Conservation (phyloP, 2,329 filamentous ascomycete genomes). For the Aspergillus phoenicis region DNA sequence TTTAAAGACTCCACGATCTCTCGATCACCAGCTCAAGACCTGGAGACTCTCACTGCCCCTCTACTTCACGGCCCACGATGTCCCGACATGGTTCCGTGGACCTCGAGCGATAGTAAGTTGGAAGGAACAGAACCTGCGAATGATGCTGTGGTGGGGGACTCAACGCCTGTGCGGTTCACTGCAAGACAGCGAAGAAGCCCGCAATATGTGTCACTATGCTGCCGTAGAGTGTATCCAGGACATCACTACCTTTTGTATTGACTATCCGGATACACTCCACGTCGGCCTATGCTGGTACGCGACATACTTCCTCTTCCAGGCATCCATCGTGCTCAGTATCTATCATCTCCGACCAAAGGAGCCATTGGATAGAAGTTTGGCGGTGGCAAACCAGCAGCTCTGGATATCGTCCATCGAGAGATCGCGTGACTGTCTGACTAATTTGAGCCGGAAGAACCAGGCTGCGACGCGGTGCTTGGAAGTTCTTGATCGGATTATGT, state of each 20-base stretch:
- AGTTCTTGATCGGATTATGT: slow-evolving; percentile 17
- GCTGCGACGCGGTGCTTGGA: slow-evolving; percentile 20
- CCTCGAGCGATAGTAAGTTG: slow-evolving; percentile 24
- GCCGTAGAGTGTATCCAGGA: slow-evolving; percentile 25
- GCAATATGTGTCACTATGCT: slow-evolving; percentile 21
- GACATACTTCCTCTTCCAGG: slow-evolving; percentile 29
- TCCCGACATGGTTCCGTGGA: slow-evolving; percentile 24
- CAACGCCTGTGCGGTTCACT: slow-evolving; percentile 13
- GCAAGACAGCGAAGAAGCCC: slow-evolving; percentile 20
- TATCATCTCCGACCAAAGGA: slow-evolving; percentile 12
- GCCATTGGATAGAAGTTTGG: background rate
- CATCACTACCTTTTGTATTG: slow-evolving; percentile 20
- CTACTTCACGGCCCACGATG: slow-evolving; percentile 19
- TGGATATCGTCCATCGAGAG: slow-evolving; percentile 16
- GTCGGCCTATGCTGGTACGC: slow-evolving; percentile 27
- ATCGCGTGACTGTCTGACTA: slow-evolving; percentile 16
- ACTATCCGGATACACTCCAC: slow-evolving; percentile 16
- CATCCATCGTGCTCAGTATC: slow-evolving; percentile 23
- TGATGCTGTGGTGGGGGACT: slow-evolving; percentile 28
- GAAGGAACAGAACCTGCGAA: slow-evolving; percentile 29
- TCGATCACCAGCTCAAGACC: slow-evolving; percentile 24
- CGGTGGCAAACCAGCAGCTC: slow-evolving; percentile 13
- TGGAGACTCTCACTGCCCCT: slow-evolving; percentile 23
- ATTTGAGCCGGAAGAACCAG: slow-evolving; percentile 14
- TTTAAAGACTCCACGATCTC: slow-evolving; percentile 19